Conservation (phyloP, 2,329 filamentous ascomycete genomes). For the Dryadomyces quercus-mongolicae region DNA sequence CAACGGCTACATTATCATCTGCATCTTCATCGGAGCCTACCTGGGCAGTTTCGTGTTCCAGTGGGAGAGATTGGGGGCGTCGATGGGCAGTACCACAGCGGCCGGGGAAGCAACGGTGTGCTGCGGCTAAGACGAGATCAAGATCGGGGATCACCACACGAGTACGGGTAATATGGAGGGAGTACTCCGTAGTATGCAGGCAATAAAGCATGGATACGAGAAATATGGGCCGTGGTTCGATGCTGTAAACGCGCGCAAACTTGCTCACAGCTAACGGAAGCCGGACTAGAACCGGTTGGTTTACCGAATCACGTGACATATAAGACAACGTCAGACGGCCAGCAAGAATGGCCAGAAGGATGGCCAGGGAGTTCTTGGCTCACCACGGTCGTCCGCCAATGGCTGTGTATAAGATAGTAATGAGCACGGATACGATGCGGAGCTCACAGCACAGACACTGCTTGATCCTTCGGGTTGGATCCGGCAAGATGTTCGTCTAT, state of each 20-base stretch:
- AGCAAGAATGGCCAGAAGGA: too few species aligned
- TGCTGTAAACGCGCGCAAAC: constrained; percentile 5
- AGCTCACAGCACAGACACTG: too few species aligned
- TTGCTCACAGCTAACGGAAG: constrained; percentile 1
- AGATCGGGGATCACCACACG: too few species aligned
- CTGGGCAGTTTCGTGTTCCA: constrained; percentile 62
- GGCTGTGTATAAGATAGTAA: too few species aligned
- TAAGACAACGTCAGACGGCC: not conserved
- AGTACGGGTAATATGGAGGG: too few species aligned
- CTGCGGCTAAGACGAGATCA: too few species aligned
- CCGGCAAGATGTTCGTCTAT: too few species aligned
- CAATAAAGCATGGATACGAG: not conserved
- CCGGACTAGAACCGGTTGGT: not conserved
- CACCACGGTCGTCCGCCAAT: too few species aligned
- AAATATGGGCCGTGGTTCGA: not conserved
- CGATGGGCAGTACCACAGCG: constrained; percentile 12
- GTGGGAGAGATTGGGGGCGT: constrained; percentile 42
- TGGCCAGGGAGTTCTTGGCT: too few species aligned
- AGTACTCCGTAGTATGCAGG: not conserved
- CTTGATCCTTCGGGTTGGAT: too few species aligned
- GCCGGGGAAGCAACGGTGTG: constrained; percentile 16
- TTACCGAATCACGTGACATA: not conserved
- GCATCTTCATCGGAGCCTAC: constrained; percentile 65
- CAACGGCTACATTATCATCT: constrained; percentile 67
- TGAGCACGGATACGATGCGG: too few species aligned